phyloP scores from a whole-genome alignment of 73 alveolate genomes.

The Paramecium pentaurelia region DNA sequence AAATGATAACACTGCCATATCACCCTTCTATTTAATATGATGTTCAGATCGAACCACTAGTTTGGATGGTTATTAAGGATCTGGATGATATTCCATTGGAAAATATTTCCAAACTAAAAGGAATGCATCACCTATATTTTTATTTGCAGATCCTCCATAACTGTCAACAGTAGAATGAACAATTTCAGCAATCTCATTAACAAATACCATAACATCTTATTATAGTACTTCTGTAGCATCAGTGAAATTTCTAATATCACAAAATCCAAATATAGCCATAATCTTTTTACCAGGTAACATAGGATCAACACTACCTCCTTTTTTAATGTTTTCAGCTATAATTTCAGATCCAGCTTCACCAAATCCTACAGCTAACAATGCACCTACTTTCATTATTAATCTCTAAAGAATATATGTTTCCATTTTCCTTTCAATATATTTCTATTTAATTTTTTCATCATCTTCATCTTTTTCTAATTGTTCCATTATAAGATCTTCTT shows the following conservation, averaged over 20 bases:
- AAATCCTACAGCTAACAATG: slow-evolving; percentile 93
- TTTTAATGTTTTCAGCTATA: slow-evolving; percentile 90
- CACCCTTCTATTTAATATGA: slow-evolving; percentile 55
- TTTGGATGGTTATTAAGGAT: slow-evolving; percentile 66
- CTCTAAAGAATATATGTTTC: slow-evolving; percentile 91
- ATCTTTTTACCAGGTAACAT: slow-evolving; percentile 95
- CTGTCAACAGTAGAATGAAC: slow-evolving; percentile 86
- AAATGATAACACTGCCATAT: slow-evolving; percentile 72
- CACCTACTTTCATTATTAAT: slow-evolving; percentile 94
- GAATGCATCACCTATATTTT: slow-evolving; percentile 98
- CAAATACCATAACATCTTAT: slow-evolving; percentile 94
- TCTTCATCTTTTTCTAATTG: slow-evolving; percentile 48
- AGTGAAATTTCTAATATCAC: slow-evolving; percentile 96
- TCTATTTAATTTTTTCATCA: slow-evolving; percentile 18
- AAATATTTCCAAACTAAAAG: slow-evolving; percentile 93
- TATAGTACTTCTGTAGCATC: slow-evolving; percentile 96
- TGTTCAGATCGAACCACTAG: slow-evolving; percentile 53
- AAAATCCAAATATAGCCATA: slow-evolving; percentile 94
- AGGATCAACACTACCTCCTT: slow-evolving; percentile 94
- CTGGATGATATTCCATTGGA: slow-evolving; percentile 73
- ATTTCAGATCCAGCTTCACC: slow-evolving; percentile 99
- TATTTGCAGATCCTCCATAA: slow-evolving; percentile 95
- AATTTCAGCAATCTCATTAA: slow-evolving; percentile 95
- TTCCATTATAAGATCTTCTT: slow-evolving; percentile 44
- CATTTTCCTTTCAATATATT: slow-evolving; percentile 48